Evolutionary conservation across 2,329 filamentous ascomycete species (phyloP).

Genomic region (Penicillium sp.): DNA sequence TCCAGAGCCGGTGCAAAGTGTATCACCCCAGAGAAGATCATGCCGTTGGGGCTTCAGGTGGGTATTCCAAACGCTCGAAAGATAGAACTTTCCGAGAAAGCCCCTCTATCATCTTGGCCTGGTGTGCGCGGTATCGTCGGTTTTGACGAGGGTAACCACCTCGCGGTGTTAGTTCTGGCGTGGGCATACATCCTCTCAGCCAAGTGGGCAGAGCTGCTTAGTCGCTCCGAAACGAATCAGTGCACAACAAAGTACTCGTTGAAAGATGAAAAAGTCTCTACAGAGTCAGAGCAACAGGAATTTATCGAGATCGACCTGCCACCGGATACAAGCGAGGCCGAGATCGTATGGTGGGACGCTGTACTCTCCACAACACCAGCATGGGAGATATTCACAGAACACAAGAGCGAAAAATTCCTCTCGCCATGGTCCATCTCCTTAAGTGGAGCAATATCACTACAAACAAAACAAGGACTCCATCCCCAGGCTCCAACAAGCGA

Average conservation of each 20-base stretch:
- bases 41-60: neutral
- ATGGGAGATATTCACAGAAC: neutral
- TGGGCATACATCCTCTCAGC: conserved; percentile 29
- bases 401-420: neutral
- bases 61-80: neutral
- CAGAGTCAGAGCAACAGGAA: neutral
- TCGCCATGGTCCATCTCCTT: neutral
- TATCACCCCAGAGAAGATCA: neutral
- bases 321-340: neutral
- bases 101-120: conserved; percentile 19
- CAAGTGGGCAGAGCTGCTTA: conserved; percentile 25
- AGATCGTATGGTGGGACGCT: neutral
- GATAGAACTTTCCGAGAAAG: neutral
- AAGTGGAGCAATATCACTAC: too few species aligned
- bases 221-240: conserved; percentile 17
- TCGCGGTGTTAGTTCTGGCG: conserved; percentile 22
- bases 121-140: conserved; percentile 16
- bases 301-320: neutral
- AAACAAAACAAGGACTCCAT: neutral
- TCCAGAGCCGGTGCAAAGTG: neutral
- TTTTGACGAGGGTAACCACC: conserved; percentile 25
- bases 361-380: neutral
- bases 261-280: neutral
- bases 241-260: conserved; percentile 1
- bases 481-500: neutral